Percentiles rank a stretch among this genome's conserved stretches.
These are phyloP conservation scores for Verticillium albo-atrum DNA, from an alignment of 2,329 filamentous ascomycete species.

Conservation along the genomic window DNA sequence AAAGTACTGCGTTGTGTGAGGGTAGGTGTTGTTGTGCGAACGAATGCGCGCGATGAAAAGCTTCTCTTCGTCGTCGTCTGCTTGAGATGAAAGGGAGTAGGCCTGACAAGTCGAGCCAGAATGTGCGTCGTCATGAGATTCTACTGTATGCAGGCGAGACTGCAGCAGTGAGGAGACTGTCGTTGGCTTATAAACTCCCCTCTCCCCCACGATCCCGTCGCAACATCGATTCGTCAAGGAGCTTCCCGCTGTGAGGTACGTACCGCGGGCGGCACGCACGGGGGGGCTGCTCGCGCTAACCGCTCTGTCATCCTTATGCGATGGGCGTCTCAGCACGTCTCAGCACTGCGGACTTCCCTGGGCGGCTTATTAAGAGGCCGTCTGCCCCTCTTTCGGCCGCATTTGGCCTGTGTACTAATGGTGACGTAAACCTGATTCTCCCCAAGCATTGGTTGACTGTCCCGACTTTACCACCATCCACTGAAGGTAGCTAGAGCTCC, in stretches of 20 bases:
- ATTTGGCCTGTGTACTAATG: constrained; percentile 21
- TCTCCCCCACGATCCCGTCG: neutral
- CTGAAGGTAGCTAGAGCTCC: no score
- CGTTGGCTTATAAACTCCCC: neutral
- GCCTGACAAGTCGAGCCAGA: neutral
- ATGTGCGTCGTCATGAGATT: neutral
- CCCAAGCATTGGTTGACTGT: no score
- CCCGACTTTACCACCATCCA: no score
- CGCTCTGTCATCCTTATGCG: neutral
- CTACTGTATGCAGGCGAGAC: neutral
- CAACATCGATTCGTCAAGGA: neutral
- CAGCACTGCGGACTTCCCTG: neutral
- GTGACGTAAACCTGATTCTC: constrained; percentile 24
- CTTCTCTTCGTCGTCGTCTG: neutral
- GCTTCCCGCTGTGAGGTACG: neutral
- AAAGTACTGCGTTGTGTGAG: no score
- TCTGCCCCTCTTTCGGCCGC: neutral
- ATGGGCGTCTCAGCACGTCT: neutral
- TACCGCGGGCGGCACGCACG: neutral
- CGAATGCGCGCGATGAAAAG: neutral
- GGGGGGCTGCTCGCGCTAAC: no score
- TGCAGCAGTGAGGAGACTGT: neutral
- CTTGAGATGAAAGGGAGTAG: neutral
- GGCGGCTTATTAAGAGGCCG: neutral
- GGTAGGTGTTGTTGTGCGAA: no score